phyloP scores from a whole-genome alignment of 2,329 filamentous ascomycete genomes.

The Graphilbum sp. region DNA sequence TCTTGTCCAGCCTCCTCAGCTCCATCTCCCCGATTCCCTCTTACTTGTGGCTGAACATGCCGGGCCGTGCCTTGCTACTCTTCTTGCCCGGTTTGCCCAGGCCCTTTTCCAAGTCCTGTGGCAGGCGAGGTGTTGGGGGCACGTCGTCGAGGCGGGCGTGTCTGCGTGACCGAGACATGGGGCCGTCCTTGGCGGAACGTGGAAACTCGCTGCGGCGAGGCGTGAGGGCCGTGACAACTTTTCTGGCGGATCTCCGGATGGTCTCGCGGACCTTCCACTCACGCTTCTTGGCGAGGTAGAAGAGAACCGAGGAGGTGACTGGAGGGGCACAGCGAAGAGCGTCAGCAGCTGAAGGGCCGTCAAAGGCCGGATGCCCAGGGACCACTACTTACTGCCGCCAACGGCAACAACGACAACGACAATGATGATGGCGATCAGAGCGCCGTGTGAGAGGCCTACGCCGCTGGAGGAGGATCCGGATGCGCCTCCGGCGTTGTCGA shows the following conservation, averaged over 20 bases:
- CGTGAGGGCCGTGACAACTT: constrained; percentile 45
- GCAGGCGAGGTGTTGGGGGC: constrained; percentile 39
- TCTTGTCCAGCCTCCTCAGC: no score
- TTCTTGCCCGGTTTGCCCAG: constrained; percentile 7
- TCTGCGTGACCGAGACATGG: constrained; percentile 17
- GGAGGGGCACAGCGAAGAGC: not conserved
- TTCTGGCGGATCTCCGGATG: constrained; percentile 50
- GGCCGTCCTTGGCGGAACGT: constrained; percentile 32
- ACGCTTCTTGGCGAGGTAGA: constrained; percentile 67
- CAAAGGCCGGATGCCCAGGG: not conserved
- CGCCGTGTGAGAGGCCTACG: constrained; percentile 50
- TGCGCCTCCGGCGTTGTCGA: constrained; percentile 45
- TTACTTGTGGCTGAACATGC: not conserved
- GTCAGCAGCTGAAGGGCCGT: not conserved
- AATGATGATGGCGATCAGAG: constrained; percentile 57
- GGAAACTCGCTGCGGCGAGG: constrained; percentile 45
- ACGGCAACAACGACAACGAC: constrained; percentile 52
- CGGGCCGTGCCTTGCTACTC: not conserved
- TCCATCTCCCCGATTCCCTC: no score
- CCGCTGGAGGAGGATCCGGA: constrained; percentile 43
- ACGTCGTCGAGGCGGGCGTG: constrained; percentile 37
- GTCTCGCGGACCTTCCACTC: constrained; percentile 67
- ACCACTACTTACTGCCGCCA: constrained; percentile 41
- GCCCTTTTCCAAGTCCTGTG: constrained; percentile 44
- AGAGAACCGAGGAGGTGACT: constrained; percentile 53